These are phyloP conservation scores for Hyparrhenia diplandra DNA, from an alignment of 176 grass and related monocot species.

Conservation along the genomic window DNA sequence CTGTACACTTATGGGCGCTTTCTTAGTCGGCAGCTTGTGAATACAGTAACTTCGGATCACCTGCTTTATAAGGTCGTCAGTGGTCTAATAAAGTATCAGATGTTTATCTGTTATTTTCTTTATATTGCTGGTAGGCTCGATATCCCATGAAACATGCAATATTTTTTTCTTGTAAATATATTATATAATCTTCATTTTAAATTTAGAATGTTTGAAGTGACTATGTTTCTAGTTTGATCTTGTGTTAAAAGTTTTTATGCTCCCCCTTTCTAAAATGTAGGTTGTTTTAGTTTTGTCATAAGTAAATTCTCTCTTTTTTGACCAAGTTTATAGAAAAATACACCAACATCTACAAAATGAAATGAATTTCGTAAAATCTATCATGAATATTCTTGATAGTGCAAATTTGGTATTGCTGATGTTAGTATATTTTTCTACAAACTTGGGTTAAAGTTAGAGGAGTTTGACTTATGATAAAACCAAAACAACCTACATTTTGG, in stretches of 20 bases:
- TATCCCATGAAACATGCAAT: slow-evolving; percentile 20
- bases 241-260: neutral
- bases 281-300: neutral
- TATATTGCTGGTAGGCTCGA: slow-evolving; percentile 86
- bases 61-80: slow-evolving; percentile 84
- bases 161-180: neutral
- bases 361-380: neutral
- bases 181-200: neutral
- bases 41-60: slow-evolving; percentile 91
- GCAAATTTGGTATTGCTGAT: neutral
- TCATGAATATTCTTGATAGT: neutral
- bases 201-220: slow-evolving; percentile 3
- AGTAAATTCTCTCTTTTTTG: neutral
- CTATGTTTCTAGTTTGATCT: neutral
- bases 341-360: neutral
- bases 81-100: slow-evolving; percentile 96
- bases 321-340: neutral
- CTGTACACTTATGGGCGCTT: slow-evolving; percentile 97
- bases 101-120: slow-evolving; percentile 99
- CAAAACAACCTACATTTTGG: neutral
- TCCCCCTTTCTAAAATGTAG: neutral
- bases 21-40: slow-evolving; percentile 90
- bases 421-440: neutral
- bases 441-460: neutral
- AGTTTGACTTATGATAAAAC: neutral